A percentile compares a stretch with the other conserved stretches of the same genome.
Conservation (phyloP, 164 flowering plant species). For the Vitis rupestris region DNA sequence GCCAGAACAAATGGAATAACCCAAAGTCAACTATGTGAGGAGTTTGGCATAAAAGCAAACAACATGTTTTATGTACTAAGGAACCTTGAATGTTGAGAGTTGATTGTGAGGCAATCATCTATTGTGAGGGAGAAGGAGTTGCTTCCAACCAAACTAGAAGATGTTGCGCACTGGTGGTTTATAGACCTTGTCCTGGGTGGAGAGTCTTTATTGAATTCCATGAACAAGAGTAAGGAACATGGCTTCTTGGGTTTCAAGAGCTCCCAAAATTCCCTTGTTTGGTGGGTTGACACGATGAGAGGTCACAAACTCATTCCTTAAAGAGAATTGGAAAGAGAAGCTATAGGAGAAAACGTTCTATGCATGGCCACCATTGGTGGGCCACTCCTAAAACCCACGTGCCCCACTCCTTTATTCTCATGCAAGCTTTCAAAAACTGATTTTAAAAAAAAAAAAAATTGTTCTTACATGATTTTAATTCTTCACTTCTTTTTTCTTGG, state of each 20-base stretch:
- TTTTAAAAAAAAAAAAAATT: too few relatives aligned
- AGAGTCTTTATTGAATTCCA: constrained; percentile 28
- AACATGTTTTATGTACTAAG: constrained; percentile 68
- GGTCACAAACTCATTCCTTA: constrained; percentile 58
- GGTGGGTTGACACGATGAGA: constrained; percentile 71
- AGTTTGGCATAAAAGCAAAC: constrained; percentile 61
- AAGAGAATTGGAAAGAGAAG: neutral
- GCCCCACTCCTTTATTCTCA: too few relatives aligned
- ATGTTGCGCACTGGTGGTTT: constrained; percentile 70
- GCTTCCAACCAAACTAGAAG: constrained; percentile 48
- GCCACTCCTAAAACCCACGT: too few relatives aligned
- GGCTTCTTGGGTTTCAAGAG: constrained; percentile 85
- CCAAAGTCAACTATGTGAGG: constrained; percentile 60
- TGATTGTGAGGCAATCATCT: constrained; percentile 72
- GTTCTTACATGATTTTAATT: too few relatives aligned
- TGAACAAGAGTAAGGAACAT: constrained; percentile 88
- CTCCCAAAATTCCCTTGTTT: constrained; percentile 42
- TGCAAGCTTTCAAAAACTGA: too few relatives aligned
- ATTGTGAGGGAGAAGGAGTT: constrained; percentile 65
- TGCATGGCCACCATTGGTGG: too few relatives aligned
- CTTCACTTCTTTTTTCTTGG: too few relatives aligned
- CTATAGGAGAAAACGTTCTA: too few relatives aligned
- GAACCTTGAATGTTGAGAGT: constrained; percentile 69
- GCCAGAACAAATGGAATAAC: constrained; percentile 40
- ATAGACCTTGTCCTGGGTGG: constrained; percentile 35